Base-by-base conservation (phyloP, 495 filamentous ascomycete genomes). In the Annulohypoxylon bovei region DNA sequence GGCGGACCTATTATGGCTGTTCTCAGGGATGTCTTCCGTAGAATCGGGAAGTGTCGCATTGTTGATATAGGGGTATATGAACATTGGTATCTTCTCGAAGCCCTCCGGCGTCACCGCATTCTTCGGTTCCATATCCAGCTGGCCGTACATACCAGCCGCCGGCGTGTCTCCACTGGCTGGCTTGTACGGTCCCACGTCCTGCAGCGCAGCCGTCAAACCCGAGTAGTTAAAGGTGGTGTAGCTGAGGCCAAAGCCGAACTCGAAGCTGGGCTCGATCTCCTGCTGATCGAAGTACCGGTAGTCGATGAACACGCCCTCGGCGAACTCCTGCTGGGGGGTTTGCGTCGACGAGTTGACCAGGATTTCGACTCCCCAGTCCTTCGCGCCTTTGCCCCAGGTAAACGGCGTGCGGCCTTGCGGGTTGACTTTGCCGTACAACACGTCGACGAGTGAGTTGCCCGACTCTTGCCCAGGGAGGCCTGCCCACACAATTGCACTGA, bases 1-100 rank as follows among this genome's bases (percentile, higher is more conserved):
- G 0, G 93, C 80, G 4, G 88, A 88, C 52, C 87, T 82, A 66
- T 93, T 85, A 12, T 80, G 84, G 8, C 87, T 87, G n/a, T 84
- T 84, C 9, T 82, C 77, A 1, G 92, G 91, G 16, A 91, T 80
- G 54, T 85, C 86, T 14, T 80, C 73, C 3, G 81, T 55, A 1
- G 58, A 25, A 6, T 78, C 61, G 23, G 77, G 64, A 32, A 78
- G 49, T 30, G 72, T 66, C 12, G 73, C 49, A 30, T 47, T 75
- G 12, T 68, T 68, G 30, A 83, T 61, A 68, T 77, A 83, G 3
- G 80, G 78, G 55, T 82, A 83, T 6, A 82, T 77, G 62, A 79
- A 81, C 9, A 60, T 70, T 23, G 76, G 67, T 0, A 85, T 83
- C 68, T 76, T 79, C 16, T 72, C 50, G 39, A 81, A 84, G 20